phyloP scores from a whole-genome alignment of 1,284 basidiomycete genomes.

The Ustilago cynodontis region DNA sequence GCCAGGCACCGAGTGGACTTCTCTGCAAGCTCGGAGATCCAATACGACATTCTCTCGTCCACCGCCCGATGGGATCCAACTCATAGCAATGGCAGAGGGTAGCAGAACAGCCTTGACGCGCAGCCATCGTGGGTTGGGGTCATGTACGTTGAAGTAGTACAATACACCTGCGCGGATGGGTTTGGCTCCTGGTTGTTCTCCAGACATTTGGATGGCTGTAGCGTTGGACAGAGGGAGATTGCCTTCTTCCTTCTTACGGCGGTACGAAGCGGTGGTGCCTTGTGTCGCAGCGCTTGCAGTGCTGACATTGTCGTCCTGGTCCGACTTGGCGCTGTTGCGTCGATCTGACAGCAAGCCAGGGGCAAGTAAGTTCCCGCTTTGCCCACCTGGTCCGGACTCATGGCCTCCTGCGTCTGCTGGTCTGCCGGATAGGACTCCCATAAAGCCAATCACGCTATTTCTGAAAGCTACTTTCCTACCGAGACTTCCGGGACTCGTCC shows the following conservation, averaged over 20 bases:
- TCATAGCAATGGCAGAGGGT: slow-evolving; percentile 59
- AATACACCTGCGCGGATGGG: slow-evolving; percentile 54
- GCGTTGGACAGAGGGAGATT: slow-evolving; percentile 39
- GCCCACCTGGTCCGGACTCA: background rate
- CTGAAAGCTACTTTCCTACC: slow-evolving; percentile 38
- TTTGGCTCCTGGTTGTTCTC: slow-evolving; percentile 29
- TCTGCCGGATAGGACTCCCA: slow-evolving; percentile 41
- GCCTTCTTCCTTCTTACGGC: slow-evolving; percentile 46
- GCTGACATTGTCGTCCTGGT: slow-evolving; percentile 43
- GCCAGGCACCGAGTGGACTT: slow-evolving; percentile 62
- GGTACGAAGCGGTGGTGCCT: slow-evolving; percentile 54
- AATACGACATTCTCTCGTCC: slow-evolving; percentile 61
- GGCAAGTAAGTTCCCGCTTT: slow-evolving; percentile 9
- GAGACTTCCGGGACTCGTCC: slow-evolving; percentile 19
- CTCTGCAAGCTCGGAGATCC: slow-evolving; percentile 58
- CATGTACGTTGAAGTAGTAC: slow-evolving; percentile 63
- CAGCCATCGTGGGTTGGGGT: slow-evolving; percentile 51
- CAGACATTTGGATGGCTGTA: slow-evolving; percentile 43
- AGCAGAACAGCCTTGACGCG: slow-evolving; percentile 58
- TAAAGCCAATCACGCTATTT: slow-evolving; percentile 50
- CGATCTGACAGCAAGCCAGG: slow-evolving; percentile 27
- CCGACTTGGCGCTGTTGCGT: slow-evolving; percentile 37
- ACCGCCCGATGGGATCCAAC: slow-evolving; percentile 62
- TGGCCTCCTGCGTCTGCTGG: slow-evolving; percentile 1
- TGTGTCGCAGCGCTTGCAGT: slow-evolving; percentile 42